Percentiles rank a stretch among this genome's conserved stretches.
These are phyloP conservation scores for Beauveria varroae DNA, from an alignment of 2,329 filamentous ascomycete genomes.

Conservation along the genomic window DNA sequence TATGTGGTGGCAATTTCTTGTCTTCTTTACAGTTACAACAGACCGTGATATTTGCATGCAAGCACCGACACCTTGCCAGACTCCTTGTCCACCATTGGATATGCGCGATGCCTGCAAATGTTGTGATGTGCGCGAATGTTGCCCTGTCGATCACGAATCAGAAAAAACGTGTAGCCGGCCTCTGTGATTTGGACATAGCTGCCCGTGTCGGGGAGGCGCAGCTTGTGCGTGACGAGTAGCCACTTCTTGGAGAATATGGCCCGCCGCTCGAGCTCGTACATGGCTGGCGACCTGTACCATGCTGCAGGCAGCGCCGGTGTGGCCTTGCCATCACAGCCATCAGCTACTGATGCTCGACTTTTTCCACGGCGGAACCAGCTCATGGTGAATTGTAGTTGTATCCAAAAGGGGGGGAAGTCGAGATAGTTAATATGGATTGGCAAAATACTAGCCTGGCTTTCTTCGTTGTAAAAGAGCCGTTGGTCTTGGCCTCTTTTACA, in stretches of 20 bases:
- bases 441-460: too few relatives aligned
- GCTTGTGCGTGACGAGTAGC: conserved; percentile 41
- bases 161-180: conserved; percentile 17
- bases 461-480: too few relatives aligned
- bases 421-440: too few relatives aligned
- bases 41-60: conserved; percentile 15
- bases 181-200: conserved; percentile 16
- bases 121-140: conserved; percentile 18
- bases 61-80: conserved; percentile 13
- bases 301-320: conserved; percentile 17
- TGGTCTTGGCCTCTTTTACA: too few relatives aligned
- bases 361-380: conserved; percentile 11
- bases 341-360: not conserved
- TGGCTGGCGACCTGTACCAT: conserved; percentile 35
- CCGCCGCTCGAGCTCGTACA: conserved; percentile 49
- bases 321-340: conserved; percentile 6
- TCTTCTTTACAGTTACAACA: not conserved
- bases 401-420: too few relatives aligned
- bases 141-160: conserved; percentile 16
- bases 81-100: conserved; percentile 15
- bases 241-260: conserved; percentile 51
- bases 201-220: conserved; percentile 15
- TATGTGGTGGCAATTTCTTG: too few relatives aligned
- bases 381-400: not conserved
- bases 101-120: conserved; percentile 17